These are phyloP conservation scores for Neohortaea acidophila DNA, from an alignment of 495 filamentous ascomycete genomes.

Conservation along the genomic window DNA sequence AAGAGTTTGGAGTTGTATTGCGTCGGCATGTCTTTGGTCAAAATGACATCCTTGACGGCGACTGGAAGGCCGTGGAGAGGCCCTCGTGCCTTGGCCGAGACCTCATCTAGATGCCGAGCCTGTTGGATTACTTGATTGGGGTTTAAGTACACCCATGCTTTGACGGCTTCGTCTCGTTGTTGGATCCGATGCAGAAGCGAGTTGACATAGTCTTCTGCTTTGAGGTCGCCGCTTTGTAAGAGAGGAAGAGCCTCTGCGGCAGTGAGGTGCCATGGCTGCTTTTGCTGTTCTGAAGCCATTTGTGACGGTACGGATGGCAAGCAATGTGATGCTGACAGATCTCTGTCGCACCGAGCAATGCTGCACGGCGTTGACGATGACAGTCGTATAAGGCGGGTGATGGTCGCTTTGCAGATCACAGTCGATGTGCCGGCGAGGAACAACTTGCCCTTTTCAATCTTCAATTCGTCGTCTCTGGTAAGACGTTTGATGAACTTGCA, in stretches of 20 bases:
- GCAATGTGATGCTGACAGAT: no score
- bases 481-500: no score
- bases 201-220: slow-evolving; percentile 37
- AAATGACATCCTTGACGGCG: slow-evolving; percentile 43
- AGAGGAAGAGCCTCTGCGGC: slow-evolving; percentile 27
- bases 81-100: slow-evolving; percentile 33
- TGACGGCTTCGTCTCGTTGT: slow-evolving; percentile 31
- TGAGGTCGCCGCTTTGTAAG: slow-evolving; percentile 25
- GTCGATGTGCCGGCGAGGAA: no score
- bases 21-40: slow-evolving; percentile 44
- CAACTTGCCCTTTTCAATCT: no score
- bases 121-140: slow-evolving; percentile 33
- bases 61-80: slow-evolving; percentile 40
- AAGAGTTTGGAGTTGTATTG: slow-evolving; percentile 32
- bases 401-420: no score
- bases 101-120: slow-evolving; percentile 35
- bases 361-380: no score
- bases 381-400: no score
- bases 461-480: no score
- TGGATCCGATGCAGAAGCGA: slow-evolving; percentile 37
- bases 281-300: no score
- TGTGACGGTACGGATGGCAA: no score
- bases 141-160: slow-evolving; percentile 40
- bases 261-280: slow-evolving; percentile 22
- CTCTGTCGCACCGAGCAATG: no score